phyloP scores from a whole-genome alignment of 495 filamentous ascomycete species.

The Penicillium daleae region DNA sequence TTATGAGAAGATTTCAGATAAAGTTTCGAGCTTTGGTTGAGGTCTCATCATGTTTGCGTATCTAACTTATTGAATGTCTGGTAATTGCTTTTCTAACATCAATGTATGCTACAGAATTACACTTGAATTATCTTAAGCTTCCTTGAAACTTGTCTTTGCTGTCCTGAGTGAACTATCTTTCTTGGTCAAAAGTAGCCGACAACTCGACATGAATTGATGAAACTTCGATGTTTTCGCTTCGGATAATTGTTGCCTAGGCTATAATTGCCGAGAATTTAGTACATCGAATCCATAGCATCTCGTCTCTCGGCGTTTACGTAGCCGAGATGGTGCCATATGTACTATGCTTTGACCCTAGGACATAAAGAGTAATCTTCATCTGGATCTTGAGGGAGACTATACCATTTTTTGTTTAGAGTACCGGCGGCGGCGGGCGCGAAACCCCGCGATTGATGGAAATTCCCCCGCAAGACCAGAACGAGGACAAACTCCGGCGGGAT shows the following conservation, averaged over 20 bases:
- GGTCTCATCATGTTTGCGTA: background rate
- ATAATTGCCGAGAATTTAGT: background rate
- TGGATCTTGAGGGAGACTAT: background rate
- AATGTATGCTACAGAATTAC: background rate
- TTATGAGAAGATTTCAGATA: background rate
- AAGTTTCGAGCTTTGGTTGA: background rate
- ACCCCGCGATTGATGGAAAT: constrained; percentile 25
- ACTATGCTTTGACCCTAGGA: background rate
- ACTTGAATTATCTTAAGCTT: background rate
- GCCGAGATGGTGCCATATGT: background rate
- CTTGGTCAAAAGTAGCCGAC: background rate
- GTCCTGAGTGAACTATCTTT: background rate
- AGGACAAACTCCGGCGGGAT: constrained; percentile 40
- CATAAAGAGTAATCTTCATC: background rate
- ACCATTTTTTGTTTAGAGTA: background rate
- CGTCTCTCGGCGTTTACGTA: background rate
- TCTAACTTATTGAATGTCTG: background rate
- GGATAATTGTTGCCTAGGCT: background rate
- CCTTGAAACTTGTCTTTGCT: background rate
- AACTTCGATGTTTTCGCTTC: background rate
- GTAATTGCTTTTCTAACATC: background rate
- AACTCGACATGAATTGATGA: background rate
- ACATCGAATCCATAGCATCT: background rate
- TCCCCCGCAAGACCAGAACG: constrained; percentile 21
- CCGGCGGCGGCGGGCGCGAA: background rate